Evolutionary conservation across 345 rosid species (phyloP).

Genomic region (Eucalyptus polyanthemos): DNA sequence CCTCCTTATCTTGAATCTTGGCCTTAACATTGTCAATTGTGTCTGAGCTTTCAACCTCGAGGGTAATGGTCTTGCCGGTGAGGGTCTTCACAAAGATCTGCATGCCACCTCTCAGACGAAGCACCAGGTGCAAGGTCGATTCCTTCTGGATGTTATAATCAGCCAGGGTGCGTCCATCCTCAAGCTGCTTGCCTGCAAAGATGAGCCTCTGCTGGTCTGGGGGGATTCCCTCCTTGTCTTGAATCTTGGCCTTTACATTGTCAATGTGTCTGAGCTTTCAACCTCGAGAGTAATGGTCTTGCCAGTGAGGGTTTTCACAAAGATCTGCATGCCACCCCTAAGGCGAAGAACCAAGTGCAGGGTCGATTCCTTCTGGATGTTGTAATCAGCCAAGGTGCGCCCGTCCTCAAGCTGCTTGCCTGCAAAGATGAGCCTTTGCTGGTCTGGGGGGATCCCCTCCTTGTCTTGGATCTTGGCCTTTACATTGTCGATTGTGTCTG

Average conservation of each 20-base stretch:
- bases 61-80: conserved; percentile 8
- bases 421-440: conserved; percentile 35
- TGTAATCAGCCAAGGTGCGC: conserved; percentile 31
- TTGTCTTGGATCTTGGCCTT: conserved; percentile 33
- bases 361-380: conserved; percentile 34
- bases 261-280: conserved; percentile 32
- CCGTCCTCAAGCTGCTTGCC: conserved; percentile 39
- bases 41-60: conserved; percentile 1
- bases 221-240: conserved; percentile 41
- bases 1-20: conserved; percentile 7
- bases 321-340: conserved; percentile 28
- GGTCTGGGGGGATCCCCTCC: conserved; percentile 37
- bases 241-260: conserved; percentile 35
- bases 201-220: conserved; percentile 41
- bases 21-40: conserved; percentile 5
- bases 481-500: conserved; percentile 24
- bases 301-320: conserved; percentile 27
- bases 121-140: conserved; percentile 28
- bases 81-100: conserved; percentile 13
- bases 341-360: conserved; percentile 24
- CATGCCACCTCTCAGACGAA: conserved; percentile 6
- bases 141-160: conserved; percentile 42
- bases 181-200: conserved; percentile 36
- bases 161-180: conserved; percentile 35
- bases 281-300: conserved; percentile 30